Conservation (phyloP, 1,284 basidiomycete genomes). For the Schizopora paradoxa region DNA sequence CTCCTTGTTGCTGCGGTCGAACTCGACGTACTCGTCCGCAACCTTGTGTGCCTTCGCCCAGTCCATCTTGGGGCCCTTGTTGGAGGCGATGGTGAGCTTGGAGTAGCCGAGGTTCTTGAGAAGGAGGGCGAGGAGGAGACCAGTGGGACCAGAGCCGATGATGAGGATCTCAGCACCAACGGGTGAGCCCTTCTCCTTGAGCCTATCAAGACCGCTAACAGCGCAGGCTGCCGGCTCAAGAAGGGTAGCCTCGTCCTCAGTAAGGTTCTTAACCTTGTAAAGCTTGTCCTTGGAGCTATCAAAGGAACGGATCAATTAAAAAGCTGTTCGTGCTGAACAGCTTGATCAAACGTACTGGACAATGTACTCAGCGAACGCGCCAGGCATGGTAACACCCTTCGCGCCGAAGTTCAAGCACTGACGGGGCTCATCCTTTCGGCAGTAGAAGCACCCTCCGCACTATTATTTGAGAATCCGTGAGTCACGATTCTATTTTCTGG, state of each 20-base stretch:
- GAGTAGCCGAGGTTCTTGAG: slow-evolving; percentile 79
- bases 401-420: slow-evolving; percentile 78
- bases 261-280: slow-evolving; percentile 79
- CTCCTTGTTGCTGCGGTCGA: slow-evolving; percentile 61
- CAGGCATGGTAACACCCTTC: slow-evolving; percentile 69
- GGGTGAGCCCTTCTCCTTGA: slow-evolving; percentile 65
- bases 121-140: slow-evolving; percentile 81
- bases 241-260: slow-evolving; percentile 86
- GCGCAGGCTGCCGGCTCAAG: slow-evolving; percentile 88
- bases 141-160: slow-evolving; percentile 75
- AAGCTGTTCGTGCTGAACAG: not conserved
- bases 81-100: slow-evolving; percentile 73
- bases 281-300: slow-evolving; percentile 60
- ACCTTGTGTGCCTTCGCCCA: slow-evolving; percentile 72
- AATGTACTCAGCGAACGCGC: slow-evolving; percentile 87
- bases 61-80: slow-evolving; percentile 83
- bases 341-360: slow-evolving; percentile 49
- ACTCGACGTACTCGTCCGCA: slow-evolving; percentile 78
- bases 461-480: too few relatives aligned
- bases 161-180: slow-evolving; percentile 77
- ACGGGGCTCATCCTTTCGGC: slow-evolving; percentile 67
- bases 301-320: not conserved
- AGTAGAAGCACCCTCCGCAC: slow-evolving; percentile 82
- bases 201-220: slow-evolving; percentile 82
- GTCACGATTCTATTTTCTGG: too few relatives aligned